phyloP scores from a whole-genome alignment of 2,329 filamentous ascomycete species.

The Fusarium clavum region DNA sequence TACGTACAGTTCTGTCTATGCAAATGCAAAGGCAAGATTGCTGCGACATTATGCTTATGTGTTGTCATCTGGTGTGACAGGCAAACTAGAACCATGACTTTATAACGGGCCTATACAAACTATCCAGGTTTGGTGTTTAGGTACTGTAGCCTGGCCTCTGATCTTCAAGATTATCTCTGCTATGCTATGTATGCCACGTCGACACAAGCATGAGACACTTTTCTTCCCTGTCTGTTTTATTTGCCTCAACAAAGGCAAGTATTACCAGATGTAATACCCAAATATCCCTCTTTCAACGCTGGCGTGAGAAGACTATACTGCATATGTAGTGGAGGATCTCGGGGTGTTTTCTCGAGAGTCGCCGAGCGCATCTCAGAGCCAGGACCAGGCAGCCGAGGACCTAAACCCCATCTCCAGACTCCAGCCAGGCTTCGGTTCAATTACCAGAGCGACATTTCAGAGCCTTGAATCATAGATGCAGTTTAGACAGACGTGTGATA shows the following conservation, averaged over 20 bases:
- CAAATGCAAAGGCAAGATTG: slow-evolving; percentile 23
- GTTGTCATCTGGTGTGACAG: slow-evolving; percentile 16
- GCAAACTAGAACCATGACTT: slow-evolving; percentile 2
- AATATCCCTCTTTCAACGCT: slow-evolving; percentile 27
- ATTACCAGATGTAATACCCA: slow-evolving; percentile 1
- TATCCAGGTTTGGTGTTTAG: slow-evolving; percentile 8
- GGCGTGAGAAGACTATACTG: slow-evolving; percentile 41
- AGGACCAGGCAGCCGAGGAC: slow-evolving; percentile 10
- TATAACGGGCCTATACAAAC: not conserved
- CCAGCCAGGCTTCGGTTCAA: not conserved
- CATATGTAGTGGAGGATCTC: slow-evolving; percentile 24
- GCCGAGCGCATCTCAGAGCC: slow-evolving; percentile 34
- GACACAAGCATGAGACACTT: slow-evolving; percentile 21
- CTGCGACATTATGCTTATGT: slow-evolving; percentile 8
- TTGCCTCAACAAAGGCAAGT: slow-evolving; percentile 27
- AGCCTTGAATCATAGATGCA: slow-evolving; percentile 25
- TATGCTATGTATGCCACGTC: slow-evolving; percentile 18
- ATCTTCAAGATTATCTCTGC: slow-evolving; percentile 22
- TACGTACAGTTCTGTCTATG: slow-evolving; percentile 11
- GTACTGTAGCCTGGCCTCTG: slow-evolving; percentile 10
- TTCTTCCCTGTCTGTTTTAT: slow-evolving; percentile 25
- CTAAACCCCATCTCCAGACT: slow-evolving; percentile 19
- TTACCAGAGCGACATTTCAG: not conserved
- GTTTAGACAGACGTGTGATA: slow-evolving; percentile 25
- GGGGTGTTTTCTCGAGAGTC: slow-evolving; percentile 30